Base-by-base conservation (phyloP, 805 yeast genomes). In the Cyberlindnera galapagoensis region DNA sequence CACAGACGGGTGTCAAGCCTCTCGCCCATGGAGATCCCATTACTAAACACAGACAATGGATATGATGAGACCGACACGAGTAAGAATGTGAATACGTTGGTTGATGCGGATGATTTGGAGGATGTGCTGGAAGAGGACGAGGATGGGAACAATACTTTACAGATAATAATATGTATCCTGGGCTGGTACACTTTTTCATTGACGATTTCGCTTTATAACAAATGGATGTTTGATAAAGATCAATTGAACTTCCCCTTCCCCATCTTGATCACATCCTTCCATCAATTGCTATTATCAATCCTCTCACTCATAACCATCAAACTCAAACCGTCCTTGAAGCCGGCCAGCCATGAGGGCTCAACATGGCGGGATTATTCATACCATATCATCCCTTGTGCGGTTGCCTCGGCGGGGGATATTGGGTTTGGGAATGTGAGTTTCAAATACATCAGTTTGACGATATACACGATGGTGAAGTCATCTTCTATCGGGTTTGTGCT, bases 401-500 rank as follows among this genome's bases (percentile, higher is more conserved):
- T 84, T 10, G 92, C 96, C 0, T 74, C 88, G 2, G 86, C 94
- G 2, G 90, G 94, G 12, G 99, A 92, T 57, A 87, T 92, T 43
- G 97, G 98, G 2, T 67, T 87, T 42, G 90, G 95, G 19, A 92
- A 92, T 56, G 75, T 80, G 21, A 80, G 95, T 18, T 74, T 88
- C 47, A 67, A 80, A 42, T 78, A 74, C 51, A 81, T 92, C 28
- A 74, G 95, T 1, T 65, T 92, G 42, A 76, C 88, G 12, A 71
- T 88, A 28, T 92, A 88, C 57, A 90, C 97, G 7, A 87, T 90
- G 86, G 76, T 92, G 38, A 92, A 92, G 54, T 82, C 97, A 1
- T 77, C 92, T 6, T 74, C 90, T 11, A 69, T 92, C 31, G 80
- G 88, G 19, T 92, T 92, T 65, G 98, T 92, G 21, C 62, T 92